Percentiles rank a stretch among this genome's conserved stretches.
phyloP scores from a whole-genome alignment of 2,329 filamentous ascomycete species.

The Epichloe elymi region DNA sequence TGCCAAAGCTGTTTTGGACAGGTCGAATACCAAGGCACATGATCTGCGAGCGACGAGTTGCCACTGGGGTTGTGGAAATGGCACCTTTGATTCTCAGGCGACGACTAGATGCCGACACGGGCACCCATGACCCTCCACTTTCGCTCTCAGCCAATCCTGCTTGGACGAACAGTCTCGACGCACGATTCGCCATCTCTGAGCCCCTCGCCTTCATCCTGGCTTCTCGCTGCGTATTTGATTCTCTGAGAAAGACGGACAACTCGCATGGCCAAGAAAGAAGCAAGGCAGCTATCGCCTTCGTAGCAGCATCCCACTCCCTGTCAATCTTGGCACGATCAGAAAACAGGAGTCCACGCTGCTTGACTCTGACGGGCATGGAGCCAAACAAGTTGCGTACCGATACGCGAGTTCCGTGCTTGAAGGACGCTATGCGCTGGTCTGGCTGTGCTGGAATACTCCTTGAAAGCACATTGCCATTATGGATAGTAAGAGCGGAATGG shows the following conservation, averaged over 20 bases:
- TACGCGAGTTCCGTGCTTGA: constrained; percentile 60
- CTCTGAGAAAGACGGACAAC: constrained; percentile 45
- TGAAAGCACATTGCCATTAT: constrained; percentile 53
- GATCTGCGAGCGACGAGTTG: constrained; percentile 65
- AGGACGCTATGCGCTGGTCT: constrained; percentile 41
- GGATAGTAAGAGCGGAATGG: constrained; percentile 53
- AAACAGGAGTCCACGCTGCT: constrained; percentile 51
- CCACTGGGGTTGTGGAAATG: constrained; percentile 56
- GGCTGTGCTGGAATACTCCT: constrained; percentile 48
- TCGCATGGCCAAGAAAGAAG: constrained; percentile 55
- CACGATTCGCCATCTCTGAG: constrained; percentile 11
- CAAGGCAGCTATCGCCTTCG: constrained; percentile 44
- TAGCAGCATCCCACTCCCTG: constrained; percentile 54
- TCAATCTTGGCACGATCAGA: constrained; percentile 36
- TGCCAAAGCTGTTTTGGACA: constrained; percentile 38
- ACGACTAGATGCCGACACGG: constrained; percentile 51
- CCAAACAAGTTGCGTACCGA: constrained; percentile 74
- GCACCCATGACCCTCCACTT: constrained; percentile 50
- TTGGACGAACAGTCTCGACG: constrained; percentile 47
- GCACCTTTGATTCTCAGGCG: constrained; percentile 52
- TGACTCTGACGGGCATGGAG: constrained; percentile 79
- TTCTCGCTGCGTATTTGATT: constrained; percentile 27
- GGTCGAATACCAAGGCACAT: constrained; percentile 66
- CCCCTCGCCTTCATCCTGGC: constrained; percentile 22
- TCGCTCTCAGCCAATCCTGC: constrained; percentile 45